These are phyloP conservation scores for Hypholoma fasciculare DNA, from an alignment of 768 basidiomycete species.

Conservation along the genomic window DNA sequence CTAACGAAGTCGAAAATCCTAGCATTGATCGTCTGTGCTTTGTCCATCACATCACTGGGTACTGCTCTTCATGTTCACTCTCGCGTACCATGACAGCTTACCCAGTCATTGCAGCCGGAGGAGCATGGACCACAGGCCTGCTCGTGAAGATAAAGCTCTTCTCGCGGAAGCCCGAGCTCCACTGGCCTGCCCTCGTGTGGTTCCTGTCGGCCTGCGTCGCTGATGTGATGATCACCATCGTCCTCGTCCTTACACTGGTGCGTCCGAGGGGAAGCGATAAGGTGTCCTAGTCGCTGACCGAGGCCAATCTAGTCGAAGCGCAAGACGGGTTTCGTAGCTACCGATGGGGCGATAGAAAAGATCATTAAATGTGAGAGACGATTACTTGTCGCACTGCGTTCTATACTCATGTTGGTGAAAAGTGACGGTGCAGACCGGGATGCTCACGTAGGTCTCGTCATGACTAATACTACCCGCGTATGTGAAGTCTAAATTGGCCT, in stretches of 20 bases:
- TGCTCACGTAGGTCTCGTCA: slow-evolving; percentile 38
- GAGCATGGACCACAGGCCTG: slow-evolving; percentile 39
- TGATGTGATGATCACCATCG: slow-evolving; percentile 41
- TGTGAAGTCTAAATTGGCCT: not conserved
- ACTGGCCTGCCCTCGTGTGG: slow-evolving; percentile 45
- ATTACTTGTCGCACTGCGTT: not conserved
- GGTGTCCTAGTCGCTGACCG: not conserved
- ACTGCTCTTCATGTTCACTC: not conserved
- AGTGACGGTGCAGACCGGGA: slow-evolving; percentile 46
- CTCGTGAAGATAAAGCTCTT: slow-evolving; percentile 36
- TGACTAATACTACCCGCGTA: not conserved
- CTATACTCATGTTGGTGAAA: not conserved
- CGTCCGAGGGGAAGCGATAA: slow-evolving; percentile 2
- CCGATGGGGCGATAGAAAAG: slow-evolving; percentile 41
- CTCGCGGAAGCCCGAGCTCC: slow-evolving; percentile 41
- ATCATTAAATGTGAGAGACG: slow-evolving; percentile 29
- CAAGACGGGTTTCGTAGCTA: slow-evolving; percentile 42
- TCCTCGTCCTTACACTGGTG: slow-evolving; percentile 39
- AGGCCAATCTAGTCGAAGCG: slow-evolving; percentile 25
- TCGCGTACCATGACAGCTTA: not conserved
- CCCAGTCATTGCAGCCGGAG: slow-evolving; percentile 30
- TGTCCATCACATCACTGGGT: slow-evolving; percentile 39
- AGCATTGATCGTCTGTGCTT: slow-evolving; percentile 27
- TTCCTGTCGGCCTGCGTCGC: slow-evolving; percentile 41
- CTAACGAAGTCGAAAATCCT: slow-evolving; percentile 39